Base-by-base conservation (phyloP, 2,329 filamentous ascomycete genomes). In the Trichoderma citrinoviride region DNA sequence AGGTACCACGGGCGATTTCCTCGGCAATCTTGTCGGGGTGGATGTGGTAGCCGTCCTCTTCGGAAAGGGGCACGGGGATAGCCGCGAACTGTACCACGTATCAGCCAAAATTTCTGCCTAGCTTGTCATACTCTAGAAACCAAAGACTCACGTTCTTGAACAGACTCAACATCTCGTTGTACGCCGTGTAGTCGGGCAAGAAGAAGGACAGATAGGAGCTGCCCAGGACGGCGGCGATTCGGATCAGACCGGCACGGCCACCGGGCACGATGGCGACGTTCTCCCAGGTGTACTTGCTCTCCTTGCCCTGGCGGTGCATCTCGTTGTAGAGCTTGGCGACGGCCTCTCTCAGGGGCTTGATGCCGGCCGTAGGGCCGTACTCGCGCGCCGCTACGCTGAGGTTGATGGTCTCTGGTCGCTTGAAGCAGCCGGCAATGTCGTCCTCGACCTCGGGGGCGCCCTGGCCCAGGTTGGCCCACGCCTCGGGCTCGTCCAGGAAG, bases 181-280 rank as follows among this genome's bases (percentile, higher is more conserved):
- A 98, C 2, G 94, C 94, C 3, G 93, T 97, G 80, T 97, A 97
- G 77, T 97, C 91, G 52, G 92, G 92, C 74, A 96, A 91, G 79
- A 96, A 97, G 84, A 97, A 97, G 47, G 90, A 92, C 68, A 97
- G 83, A 74, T 96, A 96, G 63, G 93, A 89, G 76, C 96, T 96
- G 69, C 94, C 94, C 71, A 98, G 80, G 6, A 98, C 93, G 58
- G 94, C 94, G 21, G 94, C 94, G 75, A 98, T 97, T 71, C 94
- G 87, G 76, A 97, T 97, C 78, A 98, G 81, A 55, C 94, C 94
- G 40, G 94, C 94, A 72, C 94, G 87, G 44, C 94, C 94, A 77
- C 93, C 93, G 52, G 94, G 94, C 3, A 98, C 94, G 75, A 98
- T 96, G 76, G 91, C 93, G 19, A 97, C 94, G 77, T 98, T 98